Evolutionary conservation across 352 stramenopile genomes (phyloP), one percentile per base, ranked within the genome.

Genomic region (Phytophthora gonapodyides): DNA sequence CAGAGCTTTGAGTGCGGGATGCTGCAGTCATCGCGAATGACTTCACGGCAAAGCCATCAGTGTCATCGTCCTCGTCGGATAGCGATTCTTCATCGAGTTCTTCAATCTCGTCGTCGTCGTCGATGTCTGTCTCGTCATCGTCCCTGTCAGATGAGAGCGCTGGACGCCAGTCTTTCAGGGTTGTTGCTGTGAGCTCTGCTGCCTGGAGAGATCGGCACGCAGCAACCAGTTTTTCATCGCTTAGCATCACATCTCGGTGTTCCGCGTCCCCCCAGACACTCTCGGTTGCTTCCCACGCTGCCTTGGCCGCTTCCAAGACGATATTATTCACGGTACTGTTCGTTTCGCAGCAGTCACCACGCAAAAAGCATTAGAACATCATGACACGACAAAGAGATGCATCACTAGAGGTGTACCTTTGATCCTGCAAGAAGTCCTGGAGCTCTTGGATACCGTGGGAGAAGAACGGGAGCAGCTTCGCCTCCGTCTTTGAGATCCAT

Each of bases 381-480:
- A 51, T 27, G 1, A 38, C 17, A 60, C 19, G 1, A 65, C 21
- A 42, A 31, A 44, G 13, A 6, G 12, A 24, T 7, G 10, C 21
- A 54, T 17, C 19, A 38, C 37, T 35, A 15, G 8, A 13, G 17
- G 30, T 58, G n/a, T 63, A 87, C 78, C 75, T 78, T 68, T 82
- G 67, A 37, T 78, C 68, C 5, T 80, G 59, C 16, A 88, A 57
- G 37, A 84, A 84, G 31, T 86, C 71, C 30, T 81, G 78, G 7
- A 93, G 61, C 33, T 89, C 73, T 48, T 91, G 78, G 24, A 84
- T 78, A 12, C 57, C 72, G 43, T 93, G 78, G 1, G 70, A 76
- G 58, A 93, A 89, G 51, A 84, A 76, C 12, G 84, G 84, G 10
- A 93, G 57, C 38, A 87, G 33, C 47, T 80, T 87, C 6, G 76